Evolutionary conservation across 345 rosid genomes (phyloP).

Genomic region (Populus alba): DNA sequence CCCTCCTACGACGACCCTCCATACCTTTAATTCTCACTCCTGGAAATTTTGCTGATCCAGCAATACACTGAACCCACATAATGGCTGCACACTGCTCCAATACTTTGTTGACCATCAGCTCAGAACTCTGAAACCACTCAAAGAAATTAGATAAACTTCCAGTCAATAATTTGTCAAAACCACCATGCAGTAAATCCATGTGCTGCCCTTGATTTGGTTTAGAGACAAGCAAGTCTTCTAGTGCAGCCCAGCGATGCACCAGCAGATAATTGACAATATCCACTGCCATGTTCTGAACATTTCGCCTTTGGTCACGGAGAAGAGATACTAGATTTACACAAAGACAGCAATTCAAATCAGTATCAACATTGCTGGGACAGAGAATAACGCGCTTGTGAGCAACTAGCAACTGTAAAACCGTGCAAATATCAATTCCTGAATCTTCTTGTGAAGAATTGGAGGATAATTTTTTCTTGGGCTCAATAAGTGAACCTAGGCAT

Average conservation of each 20-base stretch:
- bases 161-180: slow-evolving; percentile 89
- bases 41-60: slow-evolving; percentile 93
- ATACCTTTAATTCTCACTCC: slow-evolving; percentile 89
- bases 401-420: slow-evolving; percentile 83
- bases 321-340: slow-evolving; percentile 84
- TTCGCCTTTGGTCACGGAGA: slow-evolving; percentile 72
- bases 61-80: slow-evolving; percentile 93
- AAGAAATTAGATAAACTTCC: slow-evolving; percentile 68
- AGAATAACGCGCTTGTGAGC: slow-evolving; percentile 87
- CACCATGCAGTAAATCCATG: slow-evolving; percentile 83
- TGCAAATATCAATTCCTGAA: slow-evolving; percentile 65
- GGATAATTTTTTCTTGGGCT: slow-evolving; percentile 56
- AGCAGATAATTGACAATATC: slow-evolving; percentile 80
- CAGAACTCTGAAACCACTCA: slow-evolving; percentile 84
- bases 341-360: slow-evolving; percentile 89
- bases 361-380: slow-evolving; percentile 93
- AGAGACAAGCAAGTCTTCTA: slow-evolving; percentile 88
- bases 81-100: slow-evolving; percentile 95
- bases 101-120: slow-evolving; percentile 71
- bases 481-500: slow-evolving; percentile 67
- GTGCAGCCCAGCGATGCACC: slow-evolving; percentile 81
- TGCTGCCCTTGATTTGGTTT: slow-evolving; percentile 83
- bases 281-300: slow-evolving; percentile 78
- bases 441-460: slow-evolving; percentile 58
- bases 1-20: slow-evolving; percentile 93